Conservation (phyloP, 805 yeast genomes). For the Myxozyma sirexii region DNA sequence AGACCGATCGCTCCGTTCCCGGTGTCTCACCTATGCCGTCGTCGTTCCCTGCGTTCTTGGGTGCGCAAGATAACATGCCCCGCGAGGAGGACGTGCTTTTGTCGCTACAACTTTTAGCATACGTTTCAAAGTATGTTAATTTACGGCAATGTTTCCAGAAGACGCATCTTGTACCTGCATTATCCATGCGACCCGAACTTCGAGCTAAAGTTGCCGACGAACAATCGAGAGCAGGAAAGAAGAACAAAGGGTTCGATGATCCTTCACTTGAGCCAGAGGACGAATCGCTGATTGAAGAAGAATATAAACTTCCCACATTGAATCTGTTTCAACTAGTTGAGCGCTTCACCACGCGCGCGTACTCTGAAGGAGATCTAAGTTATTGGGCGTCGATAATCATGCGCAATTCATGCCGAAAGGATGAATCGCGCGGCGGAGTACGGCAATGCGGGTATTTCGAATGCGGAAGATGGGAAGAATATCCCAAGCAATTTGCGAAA, state of each 20-base stretch:
- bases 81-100: constrained; percentile 91
- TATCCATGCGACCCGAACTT: constrained; percentile 50
- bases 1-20: background rate
- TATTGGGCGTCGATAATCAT: constrained; percentile 99
- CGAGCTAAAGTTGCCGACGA: background rate
- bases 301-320: constrained; percentile 48
- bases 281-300: constrained; percentile 46
- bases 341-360: constrained; percentile 72
- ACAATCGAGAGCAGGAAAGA: background rate
- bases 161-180: constrained; percentile 71
- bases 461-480: constrained; percentile 93
- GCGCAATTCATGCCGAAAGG: constrained; percentile 92
- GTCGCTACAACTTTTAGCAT: constrained; percentile 89
- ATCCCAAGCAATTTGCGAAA: constrained; percentile 90
- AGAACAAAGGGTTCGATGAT: constrained; percentile 15
- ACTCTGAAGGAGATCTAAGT: constrained; percentile 71
- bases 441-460: constrained; percentile 92
- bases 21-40: constrained; percentile 7
- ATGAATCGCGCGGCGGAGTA: constrained; percentile 83
- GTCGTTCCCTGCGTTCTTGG: constrained; percentile 22
- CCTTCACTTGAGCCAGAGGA: constrained; percentile 27
- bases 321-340: constrained; percentile 91
- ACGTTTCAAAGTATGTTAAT: constrained; percentile 86
- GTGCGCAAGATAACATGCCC: constrained; percentile 51
- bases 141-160: constrained; percentile 73